A percentile compares a stretch with the other conserved stretches of the same genome.
phyloP scores from a whole-genome alignment of 2,329 filamentous ascomycete genomes.

The Nigrograna mackinnonii region DNA sequence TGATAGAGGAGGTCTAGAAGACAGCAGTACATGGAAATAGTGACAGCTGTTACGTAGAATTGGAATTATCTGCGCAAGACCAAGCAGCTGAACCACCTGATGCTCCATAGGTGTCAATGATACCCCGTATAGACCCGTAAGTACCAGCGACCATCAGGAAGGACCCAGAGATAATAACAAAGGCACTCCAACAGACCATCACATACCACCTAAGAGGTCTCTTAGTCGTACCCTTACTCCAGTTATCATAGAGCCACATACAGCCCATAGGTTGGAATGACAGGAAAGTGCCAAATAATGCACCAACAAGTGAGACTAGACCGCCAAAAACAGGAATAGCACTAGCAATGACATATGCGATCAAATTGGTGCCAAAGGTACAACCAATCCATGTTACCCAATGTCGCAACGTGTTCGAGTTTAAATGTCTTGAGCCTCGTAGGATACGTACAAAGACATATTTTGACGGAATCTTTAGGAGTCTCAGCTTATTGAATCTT shows the following conservation, averaged over 20 bases:
- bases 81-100: neutral
- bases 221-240: neutral
- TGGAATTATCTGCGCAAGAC: neutral
- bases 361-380: slow-evolving; percentile 17
- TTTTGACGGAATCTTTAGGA: neutral
- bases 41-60: too few relatives aligned
- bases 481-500: too few relatives aligned
- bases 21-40: too few relatives aligned
- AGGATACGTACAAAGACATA: neutral
- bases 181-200: neutral
- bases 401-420: slow-evolving; percentile 22
- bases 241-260: neutral
- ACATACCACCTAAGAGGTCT: neutral
- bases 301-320: slow-evolving; percentile 20
- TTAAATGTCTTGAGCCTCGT: slow-evolving; percentile 55
- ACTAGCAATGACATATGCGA: slow-evolving; percentile 25
- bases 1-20: too few relatives aligned
- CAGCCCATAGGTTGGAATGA: neutral
- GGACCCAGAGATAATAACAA: neutral
- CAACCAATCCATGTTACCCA: slow-evolving; percentile 29
- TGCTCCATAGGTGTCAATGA: neutral
- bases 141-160: neutral
- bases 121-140: neutral
- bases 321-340: slow-evolving; percentile 31
- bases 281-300: neutral